A percentile compares a stretch with the other conserved stretches of the same genome.
phyloP scores from a whole-genome alignment of 2,329 filamentous ascomycete species.

The Geosmithia putterillii region DNA sequence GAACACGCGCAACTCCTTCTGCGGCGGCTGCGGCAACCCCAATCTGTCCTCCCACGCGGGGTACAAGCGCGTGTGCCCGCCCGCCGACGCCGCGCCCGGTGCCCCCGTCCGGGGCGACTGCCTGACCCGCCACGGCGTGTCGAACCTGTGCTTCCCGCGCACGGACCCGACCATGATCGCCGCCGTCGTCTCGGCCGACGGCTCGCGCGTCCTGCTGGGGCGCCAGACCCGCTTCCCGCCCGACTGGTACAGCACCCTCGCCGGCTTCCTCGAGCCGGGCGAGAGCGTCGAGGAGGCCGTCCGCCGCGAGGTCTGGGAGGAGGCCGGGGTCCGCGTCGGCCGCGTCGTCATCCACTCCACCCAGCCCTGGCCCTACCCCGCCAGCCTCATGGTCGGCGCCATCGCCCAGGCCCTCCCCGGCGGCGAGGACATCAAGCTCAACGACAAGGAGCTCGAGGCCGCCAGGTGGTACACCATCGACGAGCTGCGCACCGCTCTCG shows the following conservation, averaged over 20 bases:
- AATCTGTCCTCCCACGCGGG: constrained; percentile 71
- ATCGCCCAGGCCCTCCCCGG: constrained; percentile 70
- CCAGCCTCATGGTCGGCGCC: constrained; percentile 76
- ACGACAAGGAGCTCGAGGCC: constrained; percentile 84
- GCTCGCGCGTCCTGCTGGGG: constrained; percentile 68
- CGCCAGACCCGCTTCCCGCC: constrained; percentile 74
- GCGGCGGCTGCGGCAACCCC: constrained; percentile 72
- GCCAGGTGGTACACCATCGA: constrained; percentile 81
- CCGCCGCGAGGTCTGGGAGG: constrained; percentile 75
- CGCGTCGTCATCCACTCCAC: constrained; percentile 72
- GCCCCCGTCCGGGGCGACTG: constrained; percentile 48
- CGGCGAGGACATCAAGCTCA: constrained; percentile 71
- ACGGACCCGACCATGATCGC: constrained; percentile 95
- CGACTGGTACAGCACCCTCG: constrained; percentile 80
- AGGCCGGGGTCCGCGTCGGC: constrained; percentile 64
- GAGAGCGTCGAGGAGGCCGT: constrained; percentile 81
- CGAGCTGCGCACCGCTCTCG: constrained; percentile 66
- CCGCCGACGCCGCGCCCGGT: constrained; percentile 43
- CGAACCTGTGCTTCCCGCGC: constrained; percentile 83
- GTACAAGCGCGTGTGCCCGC: constrained; percentile 69
- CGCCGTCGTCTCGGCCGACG: constrained; percentile 74
- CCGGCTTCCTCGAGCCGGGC: constrained; percentile 75
- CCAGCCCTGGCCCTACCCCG: constrained; percentile 80
- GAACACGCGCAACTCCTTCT: constrained; percentile 89
- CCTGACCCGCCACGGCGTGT: constrained; percentile 70